Evolutionary conservation across 2,329 filamentous ascomycete species (phyloP), one percentile per base, ranked within the genome.

Genomic region (Periconia sp.): DNA sequence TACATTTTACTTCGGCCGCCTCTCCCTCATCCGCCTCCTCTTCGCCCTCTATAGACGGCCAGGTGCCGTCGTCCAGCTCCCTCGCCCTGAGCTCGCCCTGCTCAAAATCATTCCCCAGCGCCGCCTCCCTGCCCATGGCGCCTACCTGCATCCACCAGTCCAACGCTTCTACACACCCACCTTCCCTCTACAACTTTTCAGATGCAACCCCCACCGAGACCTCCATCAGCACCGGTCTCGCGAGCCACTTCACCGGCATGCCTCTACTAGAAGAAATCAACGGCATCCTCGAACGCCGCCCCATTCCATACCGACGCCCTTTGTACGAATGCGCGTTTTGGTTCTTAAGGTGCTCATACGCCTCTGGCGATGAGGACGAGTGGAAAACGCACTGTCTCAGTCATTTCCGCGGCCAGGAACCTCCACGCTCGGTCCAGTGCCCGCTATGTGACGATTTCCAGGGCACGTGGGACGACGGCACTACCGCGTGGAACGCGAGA

Each of bases 111-210:
- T 31, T 53, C 41, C 50, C 49, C 45, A 62, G 59, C 59, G 45
- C 30, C 53, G 15, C 20, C 30, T 68, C 63, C 47, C 3, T 40
- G 18, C 71, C 69, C 52, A 72, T 72, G 69, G 66, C 69, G 46
- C 68, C 62, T 31, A 55, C 66, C 15, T 60, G 63, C 48, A 55
- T 72, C 17, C 66, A 71, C 54, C 65, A 70, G 52, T 53, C 55
- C 30, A 61, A 48, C 48, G 56, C 59, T 15, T 65, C 63, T 13
- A 54, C 52, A 18, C 57, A 59, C 47, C 49, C 63, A 48, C 63
- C 63, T 14, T 66, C 63, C 9, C 61, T 66, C 31, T 59, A 57
- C 57, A 41, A 63, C 55, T 59, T 52, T 47, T 64, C 63, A 42
- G 58, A 64, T 20, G 60, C 57, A 6, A 63, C 61, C 14, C 61